These are phyloP conservation scores for Neurospora sublineolata DNA, from an alignment of 495 filamentous ascomycete species.

Conservation along the genomic window DNA sequence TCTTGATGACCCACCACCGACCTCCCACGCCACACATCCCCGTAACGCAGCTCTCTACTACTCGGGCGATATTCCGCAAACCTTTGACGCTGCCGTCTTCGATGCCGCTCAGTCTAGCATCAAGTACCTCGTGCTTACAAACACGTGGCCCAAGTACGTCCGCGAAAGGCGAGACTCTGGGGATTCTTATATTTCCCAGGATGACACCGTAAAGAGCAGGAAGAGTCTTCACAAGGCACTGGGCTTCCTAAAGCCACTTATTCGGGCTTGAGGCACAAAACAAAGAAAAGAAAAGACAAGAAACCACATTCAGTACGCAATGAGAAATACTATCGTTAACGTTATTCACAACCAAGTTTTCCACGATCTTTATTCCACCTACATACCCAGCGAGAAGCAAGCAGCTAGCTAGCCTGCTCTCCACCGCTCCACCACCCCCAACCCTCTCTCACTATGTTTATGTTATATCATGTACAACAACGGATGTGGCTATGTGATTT, in stretches of 20 bases:
- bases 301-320: background rate
- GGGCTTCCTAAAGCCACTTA: slow-evolving; percentile 7
- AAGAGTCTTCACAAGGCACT: slow-evolving; percentile 6
- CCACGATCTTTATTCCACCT: background rate
- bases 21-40: background rate
- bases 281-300: background rate
- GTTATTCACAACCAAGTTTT: background rate
- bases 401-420: background rate
- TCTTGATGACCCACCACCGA: background rate
- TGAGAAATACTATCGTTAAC: background rate
- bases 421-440: background rate
- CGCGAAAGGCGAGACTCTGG: slow-evolving; percentile 16
- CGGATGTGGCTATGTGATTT: background rate
- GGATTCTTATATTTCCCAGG: slow-evolving; percentile 4
- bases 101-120: slow-evolving; percentile 48
- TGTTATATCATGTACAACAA: background rate
- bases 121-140: slow-evolving; percentile 58
- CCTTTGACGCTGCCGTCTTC: slow-evolving; percentile 44
- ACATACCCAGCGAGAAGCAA: background rate
- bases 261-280: background rate
- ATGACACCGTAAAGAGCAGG: background rate
- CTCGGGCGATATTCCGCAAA: slow-evolving; percentile 32
- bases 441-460: background rate
- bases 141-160: slow-evolving; percentile 60
- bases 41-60: slow-evolving; percentile 4